Base-by-base conservation (phyloP, 345 rosid species). In the Gossypium turneri region DNA sequence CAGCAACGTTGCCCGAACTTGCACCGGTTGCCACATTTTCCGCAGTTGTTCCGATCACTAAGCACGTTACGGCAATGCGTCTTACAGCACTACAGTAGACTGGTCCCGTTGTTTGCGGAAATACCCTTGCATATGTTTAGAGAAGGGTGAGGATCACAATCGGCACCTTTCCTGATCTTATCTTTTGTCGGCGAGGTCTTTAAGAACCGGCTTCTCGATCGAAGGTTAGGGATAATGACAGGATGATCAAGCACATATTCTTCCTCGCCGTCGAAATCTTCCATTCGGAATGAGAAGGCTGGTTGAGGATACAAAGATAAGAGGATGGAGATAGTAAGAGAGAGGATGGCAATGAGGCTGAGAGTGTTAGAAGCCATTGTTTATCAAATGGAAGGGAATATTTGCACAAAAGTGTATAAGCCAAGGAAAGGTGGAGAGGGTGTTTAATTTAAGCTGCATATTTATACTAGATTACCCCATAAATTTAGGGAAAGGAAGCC, bases 71-170 rank as follows among this genome's bases (percentile, higher is more conserved):
- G 73, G 76, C 96, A 92, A 76, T 89, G 96, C 15, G 13, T 85
- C 88, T 88, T 88, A 87, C 97, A 93, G 56, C 97, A 93, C 16
- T 82, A 55, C 25, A 92, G 79, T 38, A 86, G 73, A 70, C 85
- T 75, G 1, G 90, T 89, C 56, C 94, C 91, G 1, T 88, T 86
- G 84, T 89, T 89, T 0, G 89, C 92, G 0, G 76, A 60, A 8
- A 89, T 79, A 0, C 94, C 90, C 12, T 89, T 77, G 74, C 97
- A 89, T 17, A 88, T 81, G 67, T 81, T 90, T 69, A 73, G 0
- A 3, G 38, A 11, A 7, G 2, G 50, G 2, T 67, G n/a, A 13
- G 79, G 57, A 48, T 77, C 25, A 48, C 97, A 90, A 17, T 41
- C 77, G 41, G 76, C 20, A 2, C 93, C 90, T 81, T 90, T 89